Evolutionary conservation across 352 stramenopile species (phyloP).

Genomic region (Pythium apleroticum): DNA sequence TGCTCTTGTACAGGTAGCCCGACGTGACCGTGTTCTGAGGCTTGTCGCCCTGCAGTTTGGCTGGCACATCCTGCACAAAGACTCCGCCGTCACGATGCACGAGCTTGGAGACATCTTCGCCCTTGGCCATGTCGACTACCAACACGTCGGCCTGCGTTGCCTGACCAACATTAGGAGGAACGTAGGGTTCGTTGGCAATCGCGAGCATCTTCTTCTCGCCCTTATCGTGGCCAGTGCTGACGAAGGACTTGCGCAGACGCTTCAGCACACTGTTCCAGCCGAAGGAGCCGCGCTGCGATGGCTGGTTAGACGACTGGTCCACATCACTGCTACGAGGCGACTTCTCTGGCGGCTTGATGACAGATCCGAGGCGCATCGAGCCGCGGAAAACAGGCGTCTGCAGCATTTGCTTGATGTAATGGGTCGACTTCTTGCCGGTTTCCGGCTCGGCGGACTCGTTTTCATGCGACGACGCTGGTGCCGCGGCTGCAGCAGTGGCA

Average conservation of each 20-base stretch:
- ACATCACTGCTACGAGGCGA: conserved; percentile 35
- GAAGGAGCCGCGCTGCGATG: conserved; percentile 48
- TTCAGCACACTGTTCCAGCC: conserved; percentile 85
- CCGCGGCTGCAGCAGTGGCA: neutral
- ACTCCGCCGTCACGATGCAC: conserved; percentile 78
- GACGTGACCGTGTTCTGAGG: conserved; percentile 66
- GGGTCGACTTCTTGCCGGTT: conserved; percentile 53
- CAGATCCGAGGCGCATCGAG: conserved; percentile 69
- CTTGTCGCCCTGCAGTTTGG: conserved; percentile 24
- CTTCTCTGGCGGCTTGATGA: conserved; percentile 69
- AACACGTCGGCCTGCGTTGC: conserved; percentile 67
- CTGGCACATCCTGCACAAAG: conserved; percentile 53
- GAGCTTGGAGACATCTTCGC: conserved; percentile 81
- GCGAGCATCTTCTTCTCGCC: conserved; percentile 70
- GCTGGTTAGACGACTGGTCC: conserved; percentile 21
- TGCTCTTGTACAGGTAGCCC: conserved; percentile 91
- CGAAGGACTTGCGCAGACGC: conserved; percentile 73
- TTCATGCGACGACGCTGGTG: neutral
- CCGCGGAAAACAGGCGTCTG: conserved; percentile 83
- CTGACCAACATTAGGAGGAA: conserved; percentile 34
- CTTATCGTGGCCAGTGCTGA: conserved; percentile 59
- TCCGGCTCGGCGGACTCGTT: conserved; percentile 23
- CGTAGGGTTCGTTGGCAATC: conserved; percentile 72
- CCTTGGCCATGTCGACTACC: conserved; percentile 75
- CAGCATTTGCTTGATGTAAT: conserved; percentile 87